Percentiles rank a stretch among this genome's conserved stretches.
Conservation (phyloP, 2,329 filamentous ascomycete species). For the Penicillium sp. region DNA sequence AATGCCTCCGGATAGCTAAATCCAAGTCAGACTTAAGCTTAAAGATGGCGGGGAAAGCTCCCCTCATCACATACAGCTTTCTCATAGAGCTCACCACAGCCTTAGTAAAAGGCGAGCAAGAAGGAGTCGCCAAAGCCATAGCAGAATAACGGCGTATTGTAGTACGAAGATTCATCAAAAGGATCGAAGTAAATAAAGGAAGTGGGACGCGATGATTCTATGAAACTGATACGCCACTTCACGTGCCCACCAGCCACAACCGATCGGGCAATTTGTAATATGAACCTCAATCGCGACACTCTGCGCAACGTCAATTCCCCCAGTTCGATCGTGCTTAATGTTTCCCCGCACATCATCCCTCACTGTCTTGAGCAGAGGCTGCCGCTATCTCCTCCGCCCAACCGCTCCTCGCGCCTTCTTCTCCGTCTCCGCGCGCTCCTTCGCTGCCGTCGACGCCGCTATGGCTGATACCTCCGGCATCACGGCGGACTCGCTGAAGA, state of each 20-base stretch:
- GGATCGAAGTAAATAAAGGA: constrained; percentile 2
- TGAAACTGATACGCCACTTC: constrained; percentile 8
- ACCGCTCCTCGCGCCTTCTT: constrained; percentile 26
- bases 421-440: constrained; percentile 33
- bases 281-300: background rate
- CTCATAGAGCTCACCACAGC: constrained; percentile 74
- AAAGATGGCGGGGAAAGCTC: constrained; percentile 6
- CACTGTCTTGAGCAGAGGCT: constrained; percentile 32
- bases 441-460: constrained; percentile 33
- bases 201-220: constrained; percentile 5
- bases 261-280: constrained; percentile 23
- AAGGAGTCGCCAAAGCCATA: constrained; percentile 32
- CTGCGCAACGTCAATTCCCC: background rate
- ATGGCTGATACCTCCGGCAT: constrained; percentile 55
- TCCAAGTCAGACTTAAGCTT: constrained; percentile 9
- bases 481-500: constrained; percentile 65
- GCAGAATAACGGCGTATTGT: constrained; percentile 25
- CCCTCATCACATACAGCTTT: constrained; percentile 58
- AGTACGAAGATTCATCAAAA: constrained; percentile 21
- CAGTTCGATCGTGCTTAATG: constrained; percentile 26
- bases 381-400: constrained; percentile 36
- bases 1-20: constrained; percentile 78
- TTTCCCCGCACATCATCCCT: constrained; percentile 31
- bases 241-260: constrained; percentile 24
- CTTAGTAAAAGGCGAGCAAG: constrained; percentile 56